Evolutionary conservation across 495 filamentous ascomycete genomes (phyloP), one percentile per base, ranked within the genome.

Genomic region (Neurospora cerealis): DNA sequence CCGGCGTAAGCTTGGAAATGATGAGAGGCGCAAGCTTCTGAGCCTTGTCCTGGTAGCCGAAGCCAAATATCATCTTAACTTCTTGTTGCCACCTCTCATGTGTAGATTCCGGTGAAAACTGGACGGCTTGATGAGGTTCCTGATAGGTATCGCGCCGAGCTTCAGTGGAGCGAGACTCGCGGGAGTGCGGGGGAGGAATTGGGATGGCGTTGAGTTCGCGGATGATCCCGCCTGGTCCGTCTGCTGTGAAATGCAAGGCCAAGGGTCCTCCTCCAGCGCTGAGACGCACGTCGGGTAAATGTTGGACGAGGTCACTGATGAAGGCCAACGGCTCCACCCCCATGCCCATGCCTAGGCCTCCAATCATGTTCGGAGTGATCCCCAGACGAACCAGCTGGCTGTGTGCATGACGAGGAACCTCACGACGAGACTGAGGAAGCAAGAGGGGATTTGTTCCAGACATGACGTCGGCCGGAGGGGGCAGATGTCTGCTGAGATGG

Each of bases 1-100:
- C 91, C 40, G 96, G 96, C 2, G 95, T 90, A 75, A 98, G 86
- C 46, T 90, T 80, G 38, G 87, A 88, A 19, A 97, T 81, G 13
- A 99, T 86, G n/a, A 89, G 87, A 77, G 75, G 77, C 73, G 92
- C 82, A 5, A 97, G 85, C 74, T 89, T 90, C 73, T 85, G 83
- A n/a, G 91, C 88, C 77, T 92, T 94, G 39, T 96, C 94, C 9
- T 87, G 78, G 71, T 91, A 87, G 28, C 83, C 86, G 48, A 80
- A 81, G 69, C 91, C 92, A 81, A 94, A 98, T 1, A 98, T 84
- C 80, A 98, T 88, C 73, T 91, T 91, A 15, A 94, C 92, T 82
- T 98, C 96, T 77, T 97, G 93, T 76, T 92, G 90, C 95, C 96
- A 99, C 62, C 96, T 90, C 48, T 85, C 84, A 48, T 83, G 83